Percentiles rank a stretch among this genome's conserved stretches.
Conservation (phyloP, 129 eudicot genomes). For the Ambrosia trifida region DNA sequence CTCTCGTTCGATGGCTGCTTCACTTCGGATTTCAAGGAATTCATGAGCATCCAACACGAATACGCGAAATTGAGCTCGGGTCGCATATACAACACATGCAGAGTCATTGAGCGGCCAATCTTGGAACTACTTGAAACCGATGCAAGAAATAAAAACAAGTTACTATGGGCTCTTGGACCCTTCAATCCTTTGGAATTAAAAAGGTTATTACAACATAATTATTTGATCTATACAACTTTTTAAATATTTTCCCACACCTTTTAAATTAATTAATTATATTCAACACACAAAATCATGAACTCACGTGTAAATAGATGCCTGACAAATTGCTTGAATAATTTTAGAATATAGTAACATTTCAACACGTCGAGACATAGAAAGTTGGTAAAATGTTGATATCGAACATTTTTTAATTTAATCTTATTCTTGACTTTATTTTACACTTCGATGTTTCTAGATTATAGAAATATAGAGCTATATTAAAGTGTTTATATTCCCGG, state of each 20-base stretch:
- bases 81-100: constrained; percentile 40
- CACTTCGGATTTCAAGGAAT: constrained; percentile 25
- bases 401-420: too few relatives aligned
- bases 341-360: too few relatives aligned
- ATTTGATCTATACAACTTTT: neutral
- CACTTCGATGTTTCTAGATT: too few relatives aligned
- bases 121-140: constrained; percentile 34
- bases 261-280: too few relatives aligned
- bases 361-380: too few relatives aligned
- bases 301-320: neutral
- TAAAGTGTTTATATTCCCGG: too few relatives aligned
- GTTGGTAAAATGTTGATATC: too few relatives aligned
- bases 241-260: neutral
- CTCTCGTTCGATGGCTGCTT: constrained; percentile 49
- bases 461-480: too few relatives aligned
- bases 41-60: constrained; percentile 17
- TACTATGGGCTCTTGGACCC: constrained; percentile 47
- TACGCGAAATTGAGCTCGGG: constrained; percentile 34
- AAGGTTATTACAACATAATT: neutral
- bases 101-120: constrained; percentile 32
- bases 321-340: too few relatives aligned
- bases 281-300: neutral
- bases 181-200: constrained; percentile 28
- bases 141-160: constrained; percentile 24
- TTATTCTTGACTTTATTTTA: too few relatives aligned